Evolutionary conservation across 768 basidiomycete species (phyloP), one percentile per base, ranked within the genome.

Genomic region (Auricularia auricula-judae): DNA sequence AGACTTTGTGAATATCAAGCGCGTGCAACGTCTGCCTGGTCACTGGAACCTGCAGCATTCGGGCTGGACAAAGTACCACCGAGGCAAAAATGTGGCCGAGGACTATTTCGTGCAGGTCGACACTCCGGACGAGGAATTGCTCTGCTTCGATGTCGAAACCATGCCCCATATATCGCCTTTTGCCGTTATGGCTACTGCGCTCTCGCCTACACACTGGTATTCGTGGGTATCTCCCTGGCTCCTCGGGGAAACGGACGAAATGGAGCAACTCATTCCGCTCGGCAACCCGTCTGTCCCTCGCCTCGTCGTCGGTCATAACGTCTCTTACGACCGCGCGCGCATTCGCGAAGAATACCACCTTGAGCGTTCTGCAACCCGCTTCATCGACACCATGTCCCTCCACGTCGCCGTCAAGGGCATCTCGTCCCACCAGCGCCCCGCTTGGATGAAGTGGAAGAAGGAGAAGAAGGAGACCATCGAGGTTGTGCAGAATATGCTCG

Each of bases 141-240:
- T 98, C 67, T 82, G 85, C 10, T 97, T 98, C 70, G 97, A 99
- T 72, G 91, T 98, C 63, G 95, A 99, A 76, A 93, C 91, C 0
- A 82, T 98, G 81, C 91, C 91, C 1, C 83, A 84, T 34, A 84
- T 91, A 71, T 83, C 89, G 61, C 86, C 86, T 1, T 93, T 85
- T 71, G 83, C 96, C 12, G 78, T 98, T 71, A 88, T 98, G 79
- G 95, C 97, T 1, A 88, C 86, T 66, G 95, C 95, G 3, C 90
- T 84, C 1, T 87, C 93, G 3, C 79, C 82, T 29, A 85, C 85
- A 61, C 88, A 86, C 1, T 98, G 97, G 96, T 99, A 98, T 71
- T 84, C 84, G 3, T 99, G 97, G 95, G 84, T 97, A 66, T 94
- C 91, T 0, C 97, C 97, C 0, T 96, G 93, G 93, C 75, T 97